These are phyloP conservation scores for Cercospora canescens DNA, from an alignment of 2,329 filamentous ascomycete species.

Conservation along the genomic window DNA sequence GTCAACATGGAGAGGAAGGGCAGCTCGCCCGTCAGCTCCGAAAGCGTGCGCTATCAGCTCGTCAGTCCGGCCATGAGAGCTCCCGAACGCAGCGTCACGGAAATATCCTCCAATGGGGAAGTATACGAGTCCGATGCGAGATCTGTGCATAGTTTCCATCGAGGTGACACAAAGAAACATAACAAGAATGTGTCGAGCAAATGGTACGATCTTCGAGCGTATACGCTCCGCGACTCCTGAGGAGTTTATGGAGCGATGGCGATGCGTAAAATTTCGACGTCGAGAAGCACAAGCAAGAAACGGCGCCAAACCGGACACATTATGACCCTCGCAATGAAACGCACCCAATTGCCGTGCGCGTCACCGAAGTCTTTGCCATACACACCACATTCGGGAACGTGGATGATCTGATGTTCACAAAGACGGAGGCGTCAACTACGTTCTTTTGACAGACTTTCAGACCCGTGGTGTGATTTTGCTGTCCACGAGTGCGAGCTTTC, in stretches of 20 bases:
- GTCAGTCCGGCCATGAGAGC: background rate
- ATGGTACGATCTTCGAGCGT: conserved; percentile 6
- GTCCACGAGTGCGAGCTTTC: background rate
- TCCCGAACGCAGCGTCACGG: background rate
- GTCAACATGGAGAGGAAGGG: background rate
- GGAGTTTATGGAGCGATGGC: background rate
- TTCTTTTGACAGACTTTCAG: background rate
- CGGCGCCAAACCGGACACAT: too few relatives aligned
- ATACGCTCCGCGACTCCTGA: background rate
- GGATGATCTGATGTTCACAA: background rate
- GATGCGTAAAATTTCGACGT: background rate
- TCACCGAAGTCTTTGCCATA: too few relatives aligned
- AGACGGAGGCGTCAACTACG: background rate
- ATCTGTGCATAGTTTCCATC: conserved; percentile 8
- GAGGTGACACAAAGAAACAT: background rate
- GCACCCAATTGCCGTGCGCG: too few relatives aligned
- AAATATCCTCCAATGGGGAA: conserved; percentile 1
- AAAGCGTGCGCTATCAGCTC: background rate
- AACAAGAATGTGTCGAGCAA: conserved; percentile 2
- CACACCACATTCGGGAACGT: too few relatives aligned
- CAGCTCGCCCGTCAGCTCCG: background rate
- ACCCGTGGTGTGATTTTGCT: background rate
- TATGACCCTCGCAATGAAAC: too few relatives aligned
- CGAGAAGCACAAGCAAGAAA: background rate
- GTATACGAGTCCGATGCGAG: conserved; percentile 8